Evolutionary conservation across 1,139 yeast species (phyloP).

Genomic region (Nematodospora anomalae): DNA sequence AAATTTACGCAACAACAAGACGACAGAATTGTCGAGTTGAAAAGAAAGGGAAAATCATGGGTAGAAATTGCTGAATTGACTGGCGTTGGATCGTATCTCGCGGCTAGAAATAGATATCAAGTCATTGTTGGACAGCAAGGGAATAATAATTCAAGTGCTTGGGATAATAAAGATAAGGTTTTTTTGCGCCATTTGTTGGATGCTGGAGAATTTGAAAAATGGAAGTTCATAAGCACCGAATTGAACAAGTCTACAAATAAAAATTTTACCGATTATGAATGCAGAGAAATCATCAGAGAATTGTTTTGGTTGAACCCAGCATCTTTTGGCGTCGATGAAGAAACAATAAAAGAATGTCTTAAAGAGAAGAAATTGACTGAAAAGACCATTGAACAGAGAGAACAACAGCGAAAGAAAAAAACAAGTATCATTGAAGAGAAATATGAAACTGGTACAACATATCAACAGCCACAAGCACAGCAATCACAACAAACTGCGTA

Average conservation of each 20-base stretch:
- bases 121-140: conserved; percentile 85
- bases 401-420: conserved; percentile 16
- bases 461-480: conserved; percentile 2
- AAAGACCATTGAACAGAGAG: conserved; percentile 32
- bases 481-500: conserved; percentile 2
- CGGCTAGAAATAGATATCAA: conserved; percentile 78
- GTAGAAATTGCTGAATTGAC: conserved; percentile 70
- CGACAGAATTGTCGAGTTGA: conserved; percentile 58
- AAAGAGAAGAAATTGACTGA: conserved; percentile 42
- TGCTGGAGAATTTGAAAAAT: conserved; percentile 70
- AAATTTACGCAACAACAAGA: conserved; percentile 73
- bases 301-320: conserved; percentile 59
- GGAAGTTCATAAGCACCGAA: conserved; percentile 64
- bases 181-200: conserved; percentile 56
- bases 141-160: conserved; percentile 61
- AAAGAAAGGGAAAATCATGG: conserved; percentile 68
- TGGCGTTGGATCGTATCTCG: conserved; percentile 65
- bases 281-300: conserved; percentile 54
- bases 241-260: conserved; percentile 61
- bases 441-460: conserved; percentile 27
- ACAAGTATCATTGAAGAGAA: conserved; percentile 11
- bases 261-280: conserved; percentile 51
- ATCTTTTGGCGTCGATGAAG: conserved; percentile 56
- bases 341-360: conserved; percentile 36
- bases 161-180: conserved; percentile 61